phyloP scores from a whole-genome alignment of 2,329 filamentous ascomycete genomes.

The Fusarium vanettenii region DNA sequence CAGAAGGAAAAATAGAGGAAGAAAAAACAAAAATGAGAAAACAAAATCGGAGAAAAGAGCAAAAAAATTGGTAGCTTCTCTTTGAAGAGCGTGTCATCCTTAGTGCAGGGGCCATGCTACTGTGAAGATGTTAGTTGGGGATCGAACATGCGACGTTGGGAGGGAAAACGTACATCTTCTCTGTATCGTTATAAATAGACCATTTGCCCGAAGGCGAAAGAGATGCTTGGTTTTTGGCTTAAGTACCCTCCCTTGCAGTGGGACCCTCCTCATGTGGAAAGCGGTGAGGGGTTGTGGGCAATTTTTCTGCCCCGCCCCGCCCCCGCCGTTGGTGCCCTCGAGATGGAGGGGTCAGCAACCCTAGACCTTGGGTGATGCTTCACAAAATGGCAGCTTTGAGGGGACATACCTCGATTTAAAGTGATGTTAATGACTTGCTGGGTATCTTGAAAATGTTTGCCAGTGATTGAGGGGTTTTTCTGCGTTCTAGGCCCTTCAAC shows the following conservation, averaged over 20 bases:
- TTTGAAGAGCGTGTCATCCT: slow-evolving; percentile 70
- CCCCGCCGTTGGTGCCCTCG: neutral
- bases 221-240: neutral
- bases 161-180: no score
- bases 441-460: neutral
- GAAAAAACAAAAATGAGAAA: no score
- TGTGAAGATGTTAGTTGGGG: slow-evolving; percentile 44
- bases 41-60: neutral
- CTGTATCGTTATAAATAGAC: neutral
- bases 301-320: neutral
- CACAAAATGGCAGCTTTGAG: neutral
- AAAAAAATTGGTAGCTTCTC: neutral
- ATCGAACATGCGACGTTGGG: no score
- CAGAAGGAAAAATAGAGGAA: no score
- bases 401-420: neutral
- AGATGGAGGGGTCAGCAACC: neutral
- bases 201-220: neutral
- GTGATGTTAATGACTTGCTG: neutral
- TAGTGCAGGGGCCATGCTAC: slow-evolving; percentile 89
- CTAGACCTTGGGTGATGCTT: neutral
- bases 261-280: neutral
- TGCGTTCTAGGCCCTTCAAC: neutral
- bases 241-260: neutral
- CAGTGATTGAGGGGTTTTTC: neutral
- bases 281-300: neutral